Evolutionary conservation across 129 eudicot genomes (phyloP).

Genomic region (Escallonia rubra): DNA sequence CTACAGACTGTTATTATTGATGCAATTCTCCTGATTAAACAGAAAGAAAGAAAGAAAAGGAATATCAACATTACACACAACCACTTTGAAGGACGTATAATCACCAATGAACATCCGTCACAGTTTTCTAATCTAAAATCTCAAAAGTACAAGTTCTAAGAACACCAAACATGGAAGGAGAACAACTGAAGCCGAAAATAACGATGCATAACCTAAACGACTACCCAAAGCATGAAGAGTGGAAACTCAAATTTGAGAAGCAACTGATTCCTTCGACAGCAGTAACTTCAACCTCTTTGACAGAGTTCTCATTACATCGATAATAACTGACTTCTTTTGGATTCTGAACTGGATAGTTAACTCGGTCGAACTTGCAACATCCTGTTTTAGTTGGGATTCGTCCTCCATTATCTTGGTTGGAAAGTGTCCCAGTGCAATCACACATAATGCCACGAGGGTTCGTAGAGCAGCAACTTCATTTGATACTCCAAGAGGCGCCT

Average conservation of each 20-base stretch:
- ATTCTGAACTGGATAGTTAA: conserved; percentile 72
- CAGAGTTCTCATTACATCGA: conserved; percentile 76
- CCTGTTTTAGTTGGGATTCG: conserved; percentile 46
- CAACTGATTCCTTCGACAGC: conserved; percentile 42
- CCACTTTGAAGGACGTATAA: too few species aligned
- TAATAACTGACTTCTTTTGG: conserved; percentile 70
- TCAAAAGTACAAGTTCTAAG: too few species aligned
- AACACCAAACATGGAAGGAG: too few species aligned
- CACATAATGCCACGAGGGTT: conserved; percentile 68
- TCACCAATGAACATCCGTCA: too few species aligned
- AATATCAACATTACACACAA: too few species aligned
- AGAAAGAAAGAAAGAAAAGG: too few species aligned
- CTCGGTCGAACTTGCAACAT: conserved; percentile 42
- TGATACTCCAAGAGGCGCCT: conserved; percentile 73
- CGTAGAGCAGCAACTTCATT: conserved; percentile 66
- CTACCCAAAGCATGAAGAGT: neutral
- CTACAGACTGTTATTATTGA: too few species aligned
- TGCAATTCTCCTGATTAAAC: too few species aligned
- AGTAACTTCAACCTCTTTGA: conserved; percentile 57
- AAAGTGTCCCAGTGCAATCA: conserved; percentile 66
- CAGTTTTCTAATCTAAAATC: too few species aligned
- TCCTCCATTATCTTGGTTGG: conserved; percentile 95
- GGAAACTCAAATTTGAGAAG: conserved; percentile 33
- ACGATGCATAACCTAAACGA: neutral
- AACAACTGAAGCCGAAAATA: too few species aligned